Evolutionary conservation across 2,329 filamentous ascomycete species (phyloP).

Genomic region (Aspergillus versicolor): DNA sequence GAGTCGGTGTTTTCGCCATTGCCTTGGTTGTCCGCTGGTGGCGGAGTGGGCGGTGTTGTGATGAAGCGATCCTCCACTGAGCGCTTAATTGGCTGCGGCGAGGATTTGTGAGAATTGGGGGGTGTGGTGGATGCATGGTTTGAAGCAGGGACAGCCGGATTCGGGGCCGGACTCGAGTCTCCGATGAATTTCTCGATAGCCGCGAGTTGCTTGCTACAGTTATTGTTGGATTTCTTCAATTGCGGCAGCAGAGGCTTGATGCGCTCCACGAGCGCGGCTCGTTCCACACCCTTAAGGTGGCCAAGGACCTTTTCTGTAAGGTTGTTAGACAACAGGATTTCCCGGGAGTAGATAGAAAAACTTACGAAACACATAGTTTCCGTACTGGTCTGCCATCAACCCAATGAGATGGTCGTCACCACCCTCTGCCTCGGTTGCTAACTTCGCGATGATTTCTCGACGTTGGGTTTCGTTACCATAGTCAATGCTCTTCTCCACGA

Average conservation of each 20-base stretch:
- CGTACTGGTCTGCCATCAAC: conserved; percentile 87
- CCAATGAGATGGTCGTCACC: conserved; percentile 69
- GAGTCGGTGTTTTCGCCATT: conserved; percentile 48
- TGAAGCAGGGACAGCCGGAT: conserved; percentile 25
- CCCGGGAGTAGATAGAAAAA: conserved; percentile 24
- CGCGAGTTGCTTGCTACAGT: conserved; percentile 65
- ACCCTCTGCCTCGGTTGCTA: conserved; percentile 61
- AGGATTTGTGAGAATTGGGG: conserved; percentile 41
- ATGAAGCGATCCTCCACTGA: conserved; percentile 49
- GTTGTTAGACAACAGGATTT: conserved; percentile 25
- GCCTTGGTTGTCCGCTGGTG: conserved; percentile 69
- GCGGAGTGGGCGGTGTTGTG: conserved; percentile 61
- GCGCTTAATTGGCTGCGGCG: conserved; percentile 36
- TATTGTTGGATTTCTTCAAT: conserved; percentile 58
- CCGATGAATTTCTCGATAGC: conserved; percentile 61
- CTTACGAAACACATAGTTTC: conserved; percentile 96
- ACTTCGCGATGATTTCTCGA: conserved; percentile 63
- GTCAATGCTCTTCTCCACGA: conserved; percentile 89
- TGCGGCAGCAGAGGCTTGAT: conserved; percentile 62
- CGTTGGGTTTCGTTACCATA: conserved; percentile 69
- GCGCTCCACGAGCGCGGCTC: conserved; percentile 59
- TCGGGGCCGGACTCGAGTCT: conserved; percentile 28
- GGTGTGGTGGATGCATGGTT: conserved; percentile 39
- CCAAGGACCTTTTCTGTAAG: conserved; percentile 73
- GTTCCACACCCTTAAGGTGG: conserved; percentile 60